These are phyloP conservation scores for Acanthamoeba triangularis DNA, from an alignment of 208 protist genomes.

Conservation along the genomic window DNA sequence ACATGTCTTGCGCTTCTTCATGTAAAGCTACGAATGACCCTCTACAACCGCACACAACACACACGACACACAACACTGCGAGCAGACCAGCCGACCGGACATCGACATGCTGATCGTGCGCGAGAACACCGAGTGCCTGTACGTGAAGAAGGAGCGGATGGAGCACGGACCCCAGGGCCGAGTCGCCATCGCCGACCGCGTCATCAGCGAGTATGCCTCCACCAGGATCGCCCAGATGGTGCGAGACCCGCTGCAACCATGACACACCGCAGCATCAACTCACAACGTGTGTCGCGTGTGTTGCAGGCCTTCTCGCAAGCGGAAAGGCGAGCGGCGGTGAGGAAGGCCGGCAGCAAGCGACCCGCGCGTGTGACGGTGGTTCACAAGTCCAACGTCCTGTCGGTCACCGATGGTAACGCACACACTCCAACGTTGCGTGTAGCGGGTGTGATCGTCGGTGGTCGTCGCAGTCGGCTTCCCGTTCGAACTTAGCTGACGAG, in stretches of 20 bases:
- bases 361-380: slow-evolving; percentile 63
- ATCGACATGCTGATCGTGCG: slow-evolving; percentile 84
- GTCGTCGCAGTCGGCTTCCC: neutral
- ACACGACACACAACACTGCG: no score
- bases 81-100: slow-evolving; percentile 33
- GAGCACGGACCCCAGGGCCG: slow-evolving; percentile 40
- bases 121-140: slow-evolving; percentile 88
- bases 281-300: neutral
- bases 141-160: slow-evolving; percentile 80
- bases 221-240: slow-evolving; percentile 80
- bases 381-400: slow-evolving; percentile 85
- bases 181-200: slow-evolving; percentile 80
- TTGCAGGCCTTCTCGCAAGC: slow-evolving; percentile 34
- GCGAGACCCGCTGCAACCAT: neutral
- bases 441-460: neutral
- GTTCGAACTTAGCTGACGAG: neutral
- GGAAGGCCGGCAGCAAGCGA: slow-evolving; percentile 17
- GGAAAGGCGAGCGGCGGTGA: slow-evolving; percentile 12
- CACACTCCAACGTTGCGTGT: no score
- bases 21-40: neutral
- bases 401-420: slow-evolving; percentile 77
- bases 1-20: no score
- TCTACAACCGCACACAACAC: no score
- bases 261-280: neutral
- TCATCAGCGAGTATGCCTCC: slow-evolving; percentile 82